Evolutionary conservation across 2,329 filamentous ascomycete genomes (phyloP).

Genomic region (Ustilaginoidea virens): DNA sequence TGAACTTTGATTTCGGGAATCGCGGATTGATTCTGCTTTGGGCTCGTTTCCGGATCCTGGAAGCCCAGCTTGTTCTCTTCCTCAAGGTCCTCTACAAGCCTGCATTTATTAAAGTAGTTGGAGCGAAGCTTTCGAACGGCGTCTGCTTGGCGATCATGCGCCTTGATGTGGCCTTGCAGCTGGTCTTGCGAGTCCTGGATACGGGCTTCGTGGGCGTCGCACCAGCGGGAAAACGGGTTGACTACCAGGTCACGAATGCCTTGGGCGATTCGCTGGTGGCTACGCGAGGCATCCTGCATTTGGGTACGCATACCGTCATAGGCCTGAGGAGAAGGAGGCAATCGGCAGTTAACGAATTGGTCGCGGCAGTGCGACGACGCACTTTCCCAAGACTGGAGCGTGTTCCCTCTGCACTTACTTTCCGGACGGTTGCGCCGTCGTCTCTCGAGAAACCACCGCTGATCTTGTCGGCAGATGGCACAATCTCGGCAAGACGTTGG

Average conservation of each 20-base stretch:
- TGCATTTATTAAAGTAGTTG: conserved; percentile 98
- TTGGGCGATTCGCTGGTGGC: conserved; percentile 88
- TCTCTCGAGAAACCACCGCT: conserved; percentile 74
- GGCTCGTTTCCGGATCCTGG: conserved; percentile 65
- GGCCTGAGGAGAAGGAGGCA: conserved; percentile 38
- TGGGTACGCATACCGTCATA: conserved; percentile 86
- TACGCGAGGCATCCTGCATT: conserved; percentile 81
- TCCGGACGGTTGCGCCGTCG: conserved; percentile 89
- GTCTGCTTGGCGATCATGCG: conserved; percentile 84
- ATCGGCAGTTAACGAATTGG: too few species aligned
- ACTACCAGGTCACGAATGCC: conserved; percentile 95
- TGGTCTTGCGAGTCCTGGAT: conserved; percentile 93
- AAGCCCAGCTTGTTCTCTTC: conserved; percentile 98
- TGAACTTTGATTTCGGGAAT: conserved; percentile 84
- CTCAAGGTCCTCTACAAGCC: conserved; percentile 87
- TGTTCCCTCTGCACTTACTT: too few species aligned
- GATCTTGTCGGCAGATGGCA: conserved; percentile 66
- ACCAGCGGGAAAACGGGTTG: conserved; percentile 88
- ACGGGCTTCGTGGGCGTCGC: conserved; percentile 81
- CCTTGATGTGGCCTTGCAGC: conserved; percentile 77
- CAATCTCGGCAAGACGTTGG: conserved; percentile 65
- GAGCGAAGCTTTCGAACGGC: conserved; percentile 82
- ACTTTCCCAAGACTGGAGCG: too few species aligned
- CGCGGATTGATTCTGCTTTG: conserved; percentile 33
- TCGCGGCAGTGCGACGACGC: neutral